Conservation (phyloP, 257 asterid genomes). For the Ligustrum vulgare region DNA sequence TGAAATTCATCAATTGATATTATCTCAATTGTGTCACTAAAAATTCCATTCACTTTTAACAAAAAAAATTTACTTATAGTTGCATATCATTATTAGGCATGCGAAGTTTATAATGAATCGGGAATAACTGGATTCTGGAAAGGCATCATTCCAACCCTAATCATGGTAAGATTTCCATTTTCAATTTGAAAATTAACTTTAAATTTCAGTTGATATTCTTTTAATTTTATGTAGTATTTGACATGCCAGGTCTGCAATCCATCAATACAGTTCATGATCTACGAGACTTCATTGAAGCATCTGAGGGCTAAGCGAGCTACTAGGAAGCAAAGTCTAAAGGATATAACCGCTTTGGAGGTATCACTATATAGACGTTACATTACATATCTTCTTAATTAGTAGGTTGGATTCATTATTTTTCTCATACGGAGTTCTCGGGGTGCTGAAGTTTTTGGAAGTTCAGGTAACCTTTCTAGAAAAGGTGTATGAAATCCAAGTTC, state of each 20-base stretch:
- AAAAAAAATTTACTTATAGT: conserved; percentile 30
- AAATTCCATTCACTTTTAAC: conserved; percentile 17
- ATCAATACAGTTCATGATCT: conserved; percentile 96
- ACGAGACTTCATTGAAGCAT: conserved; percentile 71
- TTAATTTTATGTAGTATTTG: conserved; percentile 24
- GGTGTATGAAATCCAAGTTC: conserved; percentile 10
- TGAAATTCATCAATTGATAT: background rate
- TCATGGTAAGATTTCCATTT: conserved; percentile 58
- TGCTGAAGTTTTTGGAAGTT: background rate
- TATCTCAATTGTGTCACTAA: background rate
- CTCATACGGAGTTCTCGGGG: background rate
- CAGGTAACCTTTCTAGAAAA: background rate
- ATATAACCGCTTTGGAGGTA: conserved; percentile 74
- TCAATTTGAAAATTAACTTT: conserved; percentile 11
- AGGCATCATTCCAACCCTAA: conserved; percentile 80
- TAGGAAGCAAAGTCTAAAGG: conserved; percentile 41
- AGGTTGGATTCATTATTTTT: conserved; percentile 9
- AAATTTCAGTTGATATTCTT: conserved; percentile 19
- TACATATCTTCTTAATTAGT: conserved; percentile 13
- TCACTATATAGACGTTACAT: conserved; percentile 11
- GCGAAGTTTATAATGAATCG: conserved; percentile 79
- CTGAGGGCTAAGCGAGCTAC: conserved; percentile 65
- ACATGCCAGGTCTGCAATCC: conserved; percentile 82
- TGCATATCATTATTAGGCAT: conserved; percentile 61
- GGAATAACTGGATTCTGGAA: conserved; percentile 92